These are phyloP conservation scores for Elsinoe batatas DNA, from an alignment of 2,329 filamentous ascomycete genomes.

Conservation along the genomic window DNA sequence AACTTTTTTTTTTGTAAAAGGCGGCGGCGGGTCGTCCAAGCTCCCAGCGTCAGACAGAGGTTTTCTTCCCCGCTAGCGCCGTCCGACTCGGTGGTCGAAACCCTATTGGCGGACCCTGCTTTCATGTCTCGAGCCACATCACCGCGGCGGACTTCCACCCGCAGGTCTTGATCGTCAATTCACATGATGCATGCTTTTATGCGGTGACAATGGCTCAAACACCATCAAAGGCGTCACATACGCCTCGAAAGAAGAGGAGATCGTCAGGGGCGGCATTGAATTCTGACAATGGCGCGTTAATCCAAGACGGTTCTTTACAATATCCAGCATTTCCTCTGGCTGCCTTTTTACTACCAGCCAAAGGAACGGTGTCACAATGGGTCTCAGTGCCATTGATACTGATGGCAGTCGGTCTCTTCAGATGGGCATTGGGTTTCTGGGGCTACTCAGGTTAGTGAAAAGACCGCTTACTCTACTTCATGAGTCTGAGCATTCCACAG, in stretches of 20 bases:
- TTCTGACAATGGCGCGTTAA: conserved; percentile 10
- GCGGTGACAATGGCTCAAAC: conserved; percentile 14
- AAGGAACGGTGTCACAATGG: conserved; percentile 81
- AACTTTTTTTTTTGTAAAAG: conserved; percentile 1
- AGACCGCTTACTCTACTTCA: conserved; percentile 17
- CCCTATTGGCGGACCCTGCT: background rate
- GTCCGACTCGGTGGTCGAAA: background rate
- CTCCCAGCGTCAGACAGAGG: background rate
- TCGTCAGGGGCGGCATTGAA: background rate
- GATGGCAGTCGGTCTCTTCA: conserved; percentile 82
- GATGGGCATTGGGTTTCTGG: conserved; percentile 89
- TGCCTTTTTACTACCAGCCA: conserved; percentile 88
- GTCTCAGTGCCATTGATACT: conserved; percentile 77
- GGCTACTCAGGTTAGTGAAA: conserved; percentile 68
- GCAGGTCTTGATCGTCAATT: background rate
- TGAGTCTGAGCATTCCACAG: conserved; percentile 34
- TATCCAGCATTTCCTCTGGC: conserved; percentile 76
- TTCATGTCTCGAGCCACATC: background rate
- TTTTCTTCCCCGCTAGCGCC: background rate
- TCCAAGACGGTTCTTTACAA: background rate
- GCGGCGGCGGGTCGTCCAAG: background rate
- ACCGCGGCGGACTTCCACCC: background rate
- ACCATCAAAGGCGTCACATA: conserved; percentile 22
- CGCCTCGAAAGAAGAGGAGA: conserved; percentile 36
- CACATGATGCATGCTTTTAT: background rate